Conservation (phyloP, 345 rosid genomes). For the Litchi chinensis region DNA sequence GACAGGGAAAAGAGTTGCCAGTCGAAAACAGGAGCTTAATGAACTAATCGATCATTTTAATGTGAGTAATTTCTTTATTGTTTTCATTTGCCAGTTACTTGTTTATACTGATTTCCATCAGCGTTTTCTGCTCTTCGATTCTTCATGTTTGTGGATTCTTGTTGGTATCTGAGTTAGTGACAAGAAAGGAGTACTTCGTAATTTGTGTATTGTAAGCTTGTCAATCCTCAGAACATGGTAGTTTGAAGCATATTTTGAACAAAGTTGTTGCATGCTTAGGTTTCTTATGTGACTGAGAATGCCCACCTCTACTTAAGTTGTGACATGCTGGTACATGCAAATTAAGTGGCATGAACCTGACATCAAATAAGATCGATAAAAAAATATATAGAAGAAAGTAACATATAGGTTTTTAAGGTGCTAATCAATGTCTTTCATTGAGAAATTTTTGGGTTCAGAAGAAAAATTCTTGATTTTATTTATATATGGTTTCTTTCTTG, state of each 20-base stretch:
- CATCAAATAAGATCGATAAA: conserved; percentile 4
- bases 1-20: conserved; percentile 79
- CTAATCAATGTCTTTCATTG: neutral
- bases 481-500: neutral
- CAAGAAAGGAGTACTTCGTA: neutral
- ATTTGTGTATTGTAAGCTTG: neutral
- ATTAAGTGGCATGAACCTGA: neutral
- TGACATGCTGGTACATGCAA: neutral
- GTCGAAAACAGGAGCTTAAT: conserved; percentile 75
- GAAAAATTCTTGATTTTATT: neutral
- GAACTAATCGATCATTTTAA: conserved; percentile 90
- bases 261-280: neutral
- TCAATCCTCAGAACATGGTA: neutral
- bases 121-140: conserved; percentile 5
- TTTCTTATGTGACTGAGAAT: neutral
- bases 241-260: neutral
- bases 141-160: neutral
- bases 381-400: neutral
- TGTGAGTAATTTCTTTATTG: conserved; percentile 49
- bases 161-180: neutral
- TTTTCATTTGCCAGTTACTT: neutral
- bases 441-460: neutral
- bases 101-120: neutral
- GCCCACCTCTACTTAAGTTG: neutral
- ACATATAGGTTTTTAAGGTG: neutral